These are phyloP conservation scores for Symbiotaphrina buchneri DNA, from an alignment of 495 filamentous ascomycete genomes.

Conservation along the genomic window DNA sequence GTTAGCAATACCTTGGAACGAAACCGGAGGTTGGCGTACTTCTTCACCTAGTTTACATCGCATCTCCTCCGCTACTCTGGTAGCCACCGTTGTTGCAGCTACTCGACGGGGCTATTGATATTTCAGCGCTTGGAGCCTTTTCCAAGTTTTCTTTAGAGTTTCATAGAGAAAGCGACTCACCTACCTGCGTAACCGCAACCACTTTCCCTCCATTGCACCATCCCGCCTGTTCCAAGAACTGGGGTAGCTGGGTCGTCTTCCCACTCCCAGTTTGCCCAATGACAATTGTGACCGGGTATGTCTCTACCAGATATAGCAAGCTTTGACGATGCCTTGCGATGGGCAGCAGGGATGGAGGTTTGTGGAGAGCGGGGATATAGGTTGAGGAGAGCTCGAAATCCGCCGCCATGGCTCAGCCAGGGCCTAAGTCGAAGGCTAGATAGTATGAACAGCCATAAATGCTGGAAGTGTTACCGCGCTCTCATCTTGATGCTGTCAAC, in stretches of 20 bases:
- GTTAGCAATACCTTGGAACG: not conserved
- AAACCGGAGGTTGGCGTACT: constrained; percentile 6
- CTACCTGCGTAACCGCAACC: constrained; percentile 81
- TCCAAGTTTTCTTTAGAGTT: not conserved
- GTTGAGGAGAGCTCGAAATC: constrained; percentile 3
- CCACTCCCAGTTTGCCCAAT: constrained; percentile 19
- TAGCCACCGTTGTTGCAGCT: constrained; percentile 79
- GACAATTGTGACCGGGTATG: constrained; percentile 16
- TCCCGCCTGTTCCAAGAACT: constrained; percentile 32
- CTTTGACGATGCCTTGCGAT: constrained; percentile 17
- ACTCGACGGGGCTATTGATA: constrained; percentile 61
- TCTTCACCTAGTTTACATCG: constrained; percentile 80
- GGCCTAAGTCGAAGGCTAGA: too few species aligned
- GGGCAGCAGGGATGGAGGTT: constrained; percentile 16
- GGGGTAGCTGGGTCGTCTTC: constrained; percentile 24
- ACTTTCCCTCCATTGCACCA: constrained; percentile 71
- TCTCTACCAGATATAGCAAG: constrained; percentile 19
- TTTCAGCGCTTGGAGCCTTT: not conserved
- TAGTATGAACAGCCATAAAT: too few species aligned
- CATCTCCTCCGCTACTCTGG: constrained; percentile 82
- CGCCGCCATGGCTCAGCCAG: not conserved
- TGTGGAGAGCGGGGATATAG: constrained; percentile 12
- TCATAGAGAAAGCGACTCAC: constrained; percentile 8
- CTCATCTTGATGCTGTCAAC: too few species aligned
- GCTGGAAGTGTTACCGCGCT: too few species aligned